phyloP scores from a whole-genome alignment of 1,284 basidiomycete genomes.

The Boletus hoseneyae region DNA sequence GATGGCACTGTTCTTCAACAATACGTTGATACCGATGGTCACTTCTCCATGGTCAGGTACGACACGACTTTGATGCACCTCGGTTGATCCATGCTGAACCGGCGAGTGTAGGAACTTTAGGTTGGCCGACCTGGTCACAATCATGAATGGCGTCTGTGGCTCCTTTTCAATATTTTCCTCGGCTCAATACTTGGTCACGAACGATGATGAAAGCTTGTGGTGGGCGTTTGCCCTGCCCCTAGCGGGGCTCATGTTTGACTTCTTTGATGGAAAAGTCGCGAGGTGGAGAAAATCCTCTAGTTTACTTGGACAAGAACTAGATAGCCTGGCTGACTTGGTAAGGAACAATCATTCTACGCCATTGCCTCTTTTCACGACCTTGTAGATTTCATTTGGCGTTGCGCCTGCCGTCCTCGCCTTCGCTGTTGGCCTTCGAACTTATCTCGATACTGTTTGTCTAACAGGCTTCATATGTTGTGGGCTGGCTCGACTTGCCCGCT shows the following conservation, averaged over 20 bases:
- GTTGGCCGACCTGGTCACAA: constrained; percentile 97
- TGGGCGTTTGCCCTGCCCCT: constrained; percentile 86
- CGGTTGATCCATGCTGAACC: constrained; percentile 17
- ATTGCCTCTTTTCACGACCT: constrained; percentile 5
- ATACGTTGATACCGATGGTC: constrained; percentile 85
- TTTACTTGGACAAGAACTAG: constrained; percentile 98
- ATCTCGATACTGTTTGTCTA: constrained; percentile 84
- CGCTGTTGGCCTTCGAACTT: constrained; percentile 84
- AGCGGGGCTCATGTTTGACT: constrained; percentile 97
- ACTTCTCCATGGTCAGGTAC: constrained; percentile 94
- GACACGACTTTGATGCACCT: constrained; percentile 15
- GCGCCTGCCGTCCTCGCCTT: constrained; percentile 94
- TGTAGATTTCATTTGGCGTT: constrained; percentile 95
- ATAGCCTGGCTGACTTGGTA: constrained; percentile 94
- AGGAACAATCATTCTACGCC: constrained; percentile 26
- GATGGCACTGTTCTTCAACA: constrained; percentile 62
- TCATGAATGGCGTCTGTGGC: constrained; percentile 99
- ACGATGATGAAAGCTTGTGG: constrained; percentile 81
- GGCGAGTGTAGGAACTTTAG: constrained; percentile 81
- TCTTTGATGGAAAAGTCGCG: constrained; percentile 97
- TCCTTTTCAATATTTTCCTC: constrained; percentile 94
- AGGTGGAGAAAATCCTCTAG: constrained; percentile 94
- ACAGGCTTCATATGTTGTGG: constrained; percentile 95
- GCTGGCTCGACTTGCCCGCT: constrained; percentile 92
- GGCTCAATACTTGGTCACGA: constrained; percentile 81